Conservation (phyloP, 306 rosid genomes). For the Vicia sativa region DNA sequence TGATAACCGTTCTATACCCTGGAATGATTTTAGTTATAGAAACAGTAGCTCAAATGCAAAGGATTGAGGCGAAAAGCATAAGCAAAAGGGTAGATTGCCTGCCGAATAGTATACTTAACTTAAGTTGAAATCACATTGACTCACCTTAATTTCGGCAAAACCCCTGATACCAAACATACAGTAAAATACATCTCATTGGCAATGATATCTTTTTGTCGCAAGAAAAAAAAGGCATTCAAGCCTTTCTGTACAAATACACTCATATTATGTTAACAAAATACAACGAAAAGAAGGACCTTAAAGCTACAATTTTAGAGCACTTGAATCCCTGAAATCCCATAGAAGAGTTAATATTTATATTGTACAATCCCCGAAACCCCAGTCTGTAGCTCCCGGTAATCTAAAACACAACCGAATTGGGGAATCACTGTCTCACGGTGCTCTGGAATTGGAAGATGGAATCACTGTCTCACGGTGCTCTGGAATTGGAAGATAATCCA, state of each 20-base stretch:
- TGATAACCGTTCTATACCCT: not conserved
- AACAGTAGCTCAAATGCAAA: not conserved
- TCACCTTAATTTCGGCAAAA: too few species aligned
- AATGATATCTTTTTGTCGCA: slow-evolving; percentile 19
- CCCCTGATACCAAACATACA: not conserved
- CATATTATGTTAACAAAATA: slow-evolving; percentile 14
- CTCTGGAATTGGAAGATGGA: slow-evolving; percentile 27
- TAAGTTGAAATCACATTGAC: too few species aligned
- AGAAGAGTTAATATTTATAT: slow-evolving; percentile 40
- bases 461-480: slow-evolving; percentile 25
- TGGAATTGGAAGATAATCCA: slow-evolving; percentile 29
- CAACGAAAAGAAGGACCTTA: slow-evolving; percentile 32
- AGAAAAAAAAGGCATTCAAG: slow-evolving; percentile 38
- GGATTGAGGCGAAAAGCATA: not conserved
- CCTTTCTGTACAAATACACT: slow-evolving; percentile 51
- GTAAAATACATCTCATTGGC: slow-evolving; percentile 26
- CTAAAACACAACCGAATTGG: slow-evolving; percentile 33
- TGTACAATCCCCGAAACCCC: slow-evolving; percentile 44
- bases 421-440: slow-evolving; percentile 30
- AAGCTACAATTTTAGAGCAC: slow-evolving; percentile 44
- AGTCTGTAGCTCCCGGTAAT: slow-evolving; percentile 35
- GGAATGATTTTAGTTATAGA: not conserved
- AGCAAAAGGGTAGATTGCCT: not conserved
- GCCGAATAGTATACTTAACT: not conserved
- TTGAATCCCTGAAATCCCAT: slow-evolving; percentile 41